phyloP scores from a whole-genome alignment of 2,329 filamentous ascomycete species.

The Camillea tinctor region DNA sequence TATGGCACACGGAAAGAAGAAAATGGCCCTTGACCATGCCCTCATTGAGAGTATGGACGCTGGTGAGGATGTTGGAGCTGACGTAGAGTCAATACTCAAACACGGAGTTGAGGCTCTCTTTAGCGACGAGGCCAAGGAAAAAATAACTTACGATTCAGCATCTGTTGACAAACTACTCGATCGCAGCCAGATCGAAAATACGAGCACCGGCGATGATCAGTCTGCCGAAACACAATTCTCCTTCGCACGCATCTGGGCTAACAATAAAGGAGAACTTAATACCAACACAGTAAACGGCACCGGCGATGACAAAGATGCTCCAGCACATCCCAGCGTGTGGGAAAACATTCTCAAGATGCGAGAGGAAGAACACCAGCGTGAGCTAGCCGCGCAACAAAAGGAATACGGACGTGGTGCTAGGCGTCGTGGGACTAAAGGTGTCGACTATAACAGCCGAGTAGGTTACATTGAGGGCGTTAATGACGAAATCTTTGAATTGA shows the following conservation, averaged over 20 bases:
- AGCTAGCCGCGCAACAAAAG: constrained; percentile 66
- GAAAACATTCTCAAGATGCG: constrained; percentile 84
- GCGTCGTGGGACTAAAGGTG: constrained; percentile 52
- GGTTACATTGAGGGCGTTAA: constrained; percentile 29
- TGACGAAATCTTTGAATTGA: constrained; percentile 16
- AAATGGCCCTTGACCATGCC: constrained; percentile 93
- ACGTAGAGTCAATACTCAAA: constrained; percentile 83
- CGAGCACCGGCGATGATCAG: constrained; percentile 59
- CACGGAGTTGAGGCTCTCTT: constrained; percentile 88
- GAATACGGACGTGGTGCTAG: constrained; percentile 84
- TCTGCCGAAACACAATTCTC: constrained; percentile 79
- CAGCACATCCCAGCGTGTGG: constrained; percentile 68
- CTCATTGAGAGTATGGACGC: constrained; percentile 89
- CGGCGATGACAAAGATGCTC: constrained; percentile 45
- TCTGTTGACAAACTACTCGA: constrained; percentile 92
- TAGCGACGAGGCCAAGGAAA: constrained; percentile 66
- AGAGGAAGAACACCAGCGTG: constrained; percentile 72
- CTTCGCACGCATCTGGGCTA: constrained; percentile 89
- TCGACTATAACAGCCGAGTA: constrained; percentile 46
- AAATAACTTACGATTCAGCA: constrained; percentile 77
- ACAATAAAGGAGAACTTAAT: constrained; percentile 68
- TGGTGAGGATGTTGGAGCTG: constrained; percentile 74
- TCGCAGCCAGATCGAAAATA: constrained; percentile 75
- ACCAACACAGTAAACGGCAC: constrained; percentile 54
- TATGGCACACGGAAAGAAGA: constrained; percentile 90